Conservation (phyloP, 2,329 filamentous ascomycete species). For the Pseudocercospora ulei region DNA sequence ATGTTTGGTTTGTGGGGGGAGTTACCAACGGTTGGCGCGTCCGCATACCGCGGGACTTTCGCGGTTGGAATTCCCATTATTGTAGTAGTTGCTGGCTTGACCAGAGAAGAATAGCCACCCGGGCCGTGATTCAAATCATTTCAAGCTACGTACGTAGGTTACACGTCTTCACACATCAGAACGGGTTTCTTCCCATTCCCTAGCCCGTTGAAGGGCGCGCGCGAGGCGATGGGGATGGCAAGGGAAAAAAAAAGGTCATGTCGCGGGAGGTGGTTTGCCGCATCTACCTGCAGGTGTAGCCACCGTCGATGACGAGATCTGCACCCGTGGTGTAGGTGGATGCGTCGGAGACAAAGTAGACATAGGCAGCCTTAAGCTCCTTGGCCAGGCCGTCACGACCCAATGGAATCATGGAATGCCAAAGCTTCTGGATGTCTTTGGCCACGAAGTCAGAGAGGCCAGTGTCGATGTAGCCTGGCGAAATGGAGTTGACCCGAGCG, state of each 20-base stretch:
- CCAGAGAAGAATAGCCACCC: too few relatives aligned
- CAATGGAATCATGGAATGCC: constrained; percentile 53
- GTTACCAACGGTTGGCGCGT: too few relatives aligned
- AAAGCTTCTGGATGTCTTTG: constrained; percentile 48
- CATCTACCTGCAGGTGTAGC: constrained; percentile 37
- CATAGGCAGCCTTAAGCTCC: constrained; percentile 54
- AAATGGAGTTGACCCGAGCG: constrained; percentile 58
- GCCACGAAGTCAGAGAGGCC: constrained; percentile 57
- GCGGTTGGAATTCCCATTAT: too few relatives aligned
- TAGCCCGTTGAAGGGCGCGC: too few relatives aligned
- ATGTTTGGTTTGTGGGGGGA: too few relatives aligned
- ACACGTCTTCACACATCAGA: too few relatives aligned
- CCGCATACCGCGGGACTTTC: too few relatives aligned
- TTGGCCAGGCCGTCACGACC: constrained; percentile 54
- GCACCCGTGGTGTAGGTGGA: constrained; percentile 45
- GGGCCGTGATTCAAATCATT: too few relatives aligned
- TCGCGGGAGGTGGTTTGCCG: constrained; percentile 7
- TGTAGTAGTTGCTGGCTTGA: too few relatives aligned
- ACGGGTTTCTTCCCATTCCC: too few relatives aligned
- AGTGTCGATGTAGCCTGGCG: constrained; percentile 59
- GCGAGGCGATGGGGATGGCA: constrained; percentile 17
- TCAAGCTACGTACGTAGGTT: too few relatives aligned
- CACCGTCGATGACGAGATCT: constrained; percentile 45
- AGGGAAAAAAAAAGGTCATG: constrained; percentile 11
- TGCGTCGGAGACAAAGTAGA: constrained; percentile 47